Percentiles rank a stretch among this genome's conserved stretches.
phyloP scores from a whole-genome alignment of 2,329 filamentous ascomycete species.

The Fusarium miscanthi region DNA sequence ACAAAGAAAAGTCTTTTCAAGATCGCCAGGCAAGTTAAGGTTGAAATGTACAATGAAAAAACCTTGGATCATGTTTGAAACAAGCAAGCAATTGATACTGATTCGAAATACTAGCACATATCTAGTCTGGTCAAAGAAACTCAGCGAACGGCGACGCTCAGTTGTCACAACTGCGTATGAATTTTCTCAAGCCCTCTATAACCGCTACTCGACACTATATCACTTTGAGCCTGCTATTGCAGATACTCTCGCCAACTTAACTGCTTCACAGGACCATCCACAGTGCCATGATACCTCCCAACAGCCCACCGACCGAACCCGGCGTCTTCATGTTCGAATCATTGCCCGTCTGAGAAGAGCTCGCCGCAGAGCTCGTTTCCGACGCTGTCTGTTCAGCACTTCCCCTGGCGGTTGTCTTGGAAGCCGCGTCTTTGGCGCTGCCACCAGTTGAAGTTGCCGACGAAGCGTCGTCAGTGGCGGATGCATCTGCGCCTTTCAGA shows the following conservation, averaged over 20 bases:
- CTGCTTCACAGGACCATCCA: background rate
- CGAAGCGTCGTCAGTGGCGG: background rate
- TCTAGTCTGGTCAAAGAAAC: background rate
- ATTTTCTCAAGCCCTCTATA: fast-evolving
- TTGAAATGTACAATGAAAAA: fast-evolving
- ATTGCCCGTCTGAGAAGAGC: background rate
- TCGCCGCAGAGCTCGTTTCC: background rate
- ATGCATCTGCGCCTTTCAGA: background rate
- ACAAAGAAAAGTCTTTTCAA: background rate
- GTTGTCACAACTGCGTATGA: background rate
- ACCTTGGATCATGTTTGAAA: fast-evolving
- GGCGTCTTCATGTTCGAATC: background rate
- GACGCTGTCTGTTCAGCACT: background rate
- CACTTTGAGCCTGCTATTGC: fast-evolving
- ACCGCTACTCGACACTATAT: fast-evolving
- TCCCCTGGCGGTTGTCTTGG: background rate
- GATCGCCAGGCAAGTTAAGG: fast-evolving
- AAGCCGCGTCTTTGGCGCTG: background rate
- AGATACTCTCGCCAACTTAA: background rate
- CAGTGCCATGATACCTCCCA: constrained; percentile 2
- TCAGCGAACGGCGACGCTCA: background rate
- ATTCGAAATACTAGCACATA: background rate
- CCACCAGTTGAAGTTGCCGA: background rate
- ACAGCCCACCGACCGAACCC: background rate
- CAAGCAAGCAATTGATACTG: too few species aligned